Evolutionary conservation across 441 rosid species (phyloP), one percentile per base, ranked within the genome.

Genomic region (Oxalis stricta): DNA sequence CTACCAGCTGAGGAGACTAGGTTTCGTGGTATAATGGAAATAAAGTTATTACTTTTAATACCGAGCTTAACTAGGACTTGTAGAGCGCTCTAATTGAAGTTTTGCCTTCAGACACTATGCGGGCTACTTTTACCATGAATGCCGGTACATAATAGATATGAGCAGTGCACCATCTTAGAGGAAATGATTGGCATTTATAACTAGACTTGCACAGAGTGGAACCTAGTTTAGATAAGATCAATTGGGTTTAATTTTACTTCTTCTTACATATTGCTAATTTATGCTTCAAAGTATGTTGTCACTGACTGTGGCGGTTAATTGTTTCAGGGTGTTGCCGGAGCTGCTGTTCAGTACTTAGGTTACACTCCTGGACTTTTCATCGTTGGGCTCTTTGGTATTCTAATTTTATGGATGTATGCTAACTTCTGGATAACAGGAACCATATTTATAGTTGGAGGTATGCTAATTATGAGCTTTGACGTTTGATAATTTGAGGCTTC

Each of bases 371-470:
- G 99, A 24, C 79, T 92, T 55, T 87, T 82, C 58, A 84, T 92
- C 19, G 93, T 78, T 33, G 99, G 97, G 19, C 65, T 84, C 19
- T 82, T 82, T 59, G 82, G 84, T 18, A 92, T 88, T 61, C 68
- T 87, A 67, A 68, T 84, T 46, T 65, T 92, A 44, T 87, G 99
- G 99, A 87, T 82, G 97, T 82, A 71, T 55, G 99, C 99, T 50
- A 92, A 84, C 87, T 82, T 87, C 64, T 92, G 95, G 97, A 87
- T 92, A 68, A 76, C 96, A 2, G 97, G 97, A 60, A 72, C 85
- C 41, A 71, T 92, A 59, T 87, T 87, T 70, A 64, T 87, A 56
- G 76, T 92, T 35, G 99, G 95, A 84, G 99, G 99, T 82, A 84
- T 55, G 70, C n/a, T n/a, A n/a, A n/a, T n/a, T n/a, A 26, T 26